Evolutionary conservation across 176 grass and related monocot species (phyloP).

Genomic region (Pontederia crassipes): DNA sequence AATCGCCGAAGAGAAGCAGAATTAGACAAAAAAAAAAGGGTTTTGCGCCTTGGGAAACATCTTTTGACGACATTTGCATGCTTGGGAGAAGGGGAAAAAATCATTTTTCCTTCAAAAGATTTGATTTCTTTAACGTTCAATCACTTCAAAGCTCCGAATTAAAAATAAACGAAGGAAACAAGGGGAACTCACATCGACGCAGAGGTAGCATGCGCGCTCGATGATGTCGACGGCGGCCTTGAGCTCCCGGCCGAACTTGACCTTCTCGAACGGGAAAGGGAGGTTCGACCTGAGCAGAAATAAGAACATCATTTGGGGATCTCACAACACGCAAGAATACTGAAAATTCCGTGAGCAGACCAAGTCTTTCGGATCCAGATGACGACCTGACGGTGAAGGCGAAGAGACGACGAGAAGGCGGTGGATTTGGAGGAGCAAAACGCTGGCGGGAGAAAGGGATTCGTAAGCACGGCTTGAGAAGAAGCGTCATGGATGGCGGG

Average conservation of each 20-base stretch:
- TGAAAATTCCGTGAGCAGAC: no score
- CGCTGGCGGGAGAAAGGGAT: no score
- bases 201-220: constrained; percentile 63
- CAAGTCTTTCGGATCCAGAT: no score
- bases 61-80: neutral
- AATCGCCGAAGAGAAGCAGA: constrained; percentile 4
- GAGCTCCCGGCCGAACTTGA: constrained; percentile 50
- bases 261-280: constrained; percentile 45
- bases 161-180: constrained; percentile 8
- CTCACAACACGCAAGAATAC: no score
- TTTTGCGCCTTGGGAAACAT: neutral
- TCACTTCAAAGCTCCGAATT: neutral
- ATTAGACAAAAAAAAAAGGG: neutral
- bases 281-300: constrained; percentile 27
- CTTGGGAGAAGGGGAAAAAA: neutral
- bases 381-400: no score
- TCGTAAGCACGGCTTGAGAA: no score
- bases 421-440: no score
- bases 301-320: no score
- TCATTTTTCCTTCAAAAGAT: neutral
- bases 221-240: constrained; percentile 39
- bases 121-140: neutral
- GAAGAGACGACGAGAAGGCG: no score
- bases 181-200: constrained; percentile 54
- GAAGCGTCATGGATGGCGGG: no score